phyloP scores from a whole-genome alignment of 139 green algal species.

The Astrephomene gubernaculifera region DNA sequence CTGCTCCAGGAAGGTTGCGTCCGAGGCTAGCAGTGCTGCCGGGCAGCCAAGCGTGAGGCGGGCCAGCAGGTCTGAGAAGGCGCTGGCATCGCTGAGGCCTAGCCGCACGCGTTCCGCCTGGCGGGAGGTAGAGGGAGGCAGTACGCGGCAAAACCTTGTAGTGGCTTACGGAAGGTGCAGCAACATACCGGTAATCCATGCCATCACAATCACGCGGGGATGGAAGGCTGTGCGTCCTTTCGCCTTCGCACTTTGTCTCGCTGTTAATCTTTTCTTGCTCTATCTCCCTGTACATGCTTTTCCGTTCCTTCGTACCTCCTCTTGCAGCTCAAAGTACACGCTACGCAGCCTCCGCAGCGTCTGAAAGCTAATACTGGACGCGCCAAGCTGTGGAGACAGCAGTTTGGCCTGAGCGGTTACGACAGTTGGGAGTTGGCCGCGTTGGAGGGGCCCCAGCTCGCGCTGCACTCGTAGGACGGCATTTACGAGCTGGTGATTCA shows the following conservation, averaged over 20 bases:
- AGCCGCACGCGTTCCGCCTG: conserved; percentile 27
- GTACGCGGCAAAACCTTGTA: no score
- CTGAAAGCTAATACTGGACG: neutral
- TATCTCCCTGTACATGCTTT: neutral
- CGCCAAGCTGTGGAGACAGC: neutral
- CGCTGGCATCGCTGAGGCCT: neutral
- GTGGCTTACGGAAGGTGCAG: no score
- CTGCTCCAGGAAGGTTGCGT: conserved; percentile 10
- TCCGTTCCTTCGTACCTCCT: conserved; percentile 19
- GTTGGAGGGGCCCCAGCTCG: conserved; percentile 3
- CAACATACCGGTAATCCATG: no score
- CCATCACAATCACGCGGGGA: no score
- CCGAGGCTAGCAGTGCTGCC: neutral
- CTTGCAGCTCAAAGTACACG: neutral
- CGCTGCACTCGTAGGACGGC: neutral
- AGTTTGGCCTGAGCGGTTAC: neutral
- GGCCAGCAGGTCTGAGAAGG: neutral
- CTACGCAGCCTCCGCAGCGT: neutral
- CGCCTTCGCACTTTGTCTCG: no score
- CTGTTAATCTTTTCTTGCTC: no score
- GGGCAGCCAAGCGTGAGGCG: conserved; percentile 5
- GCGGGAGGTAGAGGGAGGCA: no score
- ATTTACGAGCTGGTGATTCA: neutral
- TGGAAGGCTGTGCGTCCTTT: no score
- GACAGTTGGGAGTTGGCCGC: neutral